Conservation (phyloP, 805 yeast species). For the Isabelozyma heimii region DNA sequence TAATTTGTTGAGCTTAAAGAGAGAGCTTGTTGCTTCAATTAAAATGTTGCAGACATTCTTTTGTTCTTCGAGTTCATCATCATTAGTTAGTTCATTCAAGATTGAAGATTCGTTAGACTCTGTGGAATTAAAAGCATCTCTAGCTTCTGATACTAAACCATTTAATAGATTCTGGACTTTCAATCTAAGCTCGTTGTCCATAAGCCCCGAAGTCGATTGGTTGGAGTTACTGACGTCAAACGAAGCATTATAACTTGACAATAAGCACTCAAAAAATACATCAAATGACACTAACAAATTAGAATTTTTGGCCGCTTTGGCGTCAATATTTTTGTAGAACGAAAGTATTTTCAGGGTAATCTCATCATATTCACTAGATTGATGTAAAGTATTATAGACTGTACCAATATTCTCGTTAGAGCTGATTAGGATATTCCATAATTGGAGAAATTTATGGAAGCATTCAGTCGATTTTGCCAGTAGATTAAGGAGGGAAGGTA, state of each 20-base stretch:
- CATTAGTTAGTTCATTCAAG: conserved; percentile 1
- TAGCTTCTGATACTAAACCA: conserved; percentile 18
- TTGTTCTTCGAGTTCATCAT: conserved; percentile 13
- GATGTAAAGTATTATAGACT: conserved; percentile 21
- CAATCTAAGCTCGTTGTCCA: conserved; percentile 20
- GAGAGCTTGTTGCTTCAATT: conserved; percentile 10
- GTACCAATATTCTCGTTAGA: conserved; percentile 15
- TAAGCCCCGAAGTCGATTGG: conserved; percentile 2
- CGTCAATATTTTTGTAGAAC: conserved; percentile 14
- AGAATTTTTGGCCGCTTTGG: not conserved
- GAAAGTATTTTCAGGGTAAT: conserved; percentile 21
- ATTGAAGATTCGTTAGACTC: not conserved
- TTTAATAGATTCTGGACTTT: conserved; percentile 22
- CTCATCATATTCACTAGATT: conserved; percentile 22
- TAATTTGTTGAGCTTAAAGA: conserved; percentile 23
- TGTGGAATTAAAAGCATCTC: conserved; percentile 9
- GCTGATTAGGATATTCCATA: conserved; percentile 23
- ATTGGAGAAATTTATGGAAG: conserved; percentile 17
- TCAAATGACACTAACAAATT: conserved; percentile 9
- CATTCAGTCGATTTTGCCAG: conserved; percentile 17
- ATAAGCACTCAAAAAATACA: conserved; percentile 8
- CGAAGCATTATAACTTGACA: conserved; percentile 3
- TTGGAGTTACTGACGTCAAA: not conserved
- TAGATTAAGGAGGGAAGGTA: conserved; percentile 17
- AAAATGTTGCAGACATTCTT: conserved; percentile 6